Conservation (phyloP, 768 basidiomycete species). For the Collybia mongolica region DNA sequence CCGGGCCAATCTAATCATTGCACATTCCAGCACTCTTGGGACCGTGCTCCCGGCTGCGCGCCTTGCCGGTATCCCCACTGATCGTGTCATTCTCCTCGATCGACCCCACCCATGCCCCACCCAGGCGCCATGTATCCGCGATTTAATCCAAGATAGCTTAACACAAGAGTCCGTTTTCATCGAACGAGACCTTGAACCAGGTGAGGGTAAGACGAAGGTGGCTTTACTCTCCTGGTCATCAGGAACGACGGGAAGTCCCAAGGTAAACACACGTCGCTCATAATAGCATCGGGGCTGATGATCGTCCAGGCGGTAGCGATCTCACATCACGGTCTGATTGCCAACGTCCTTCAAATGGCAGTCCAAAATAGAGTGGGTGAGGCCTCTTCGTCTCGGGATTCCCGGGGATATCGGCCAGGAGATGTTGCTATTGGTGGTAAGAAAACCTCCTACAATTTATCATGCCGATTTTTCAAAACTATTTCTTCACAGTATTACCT, state of each 20-base stretch:
- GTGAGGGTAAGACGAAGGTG: constrained; percentile 58
- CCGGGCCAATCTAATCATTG: constrained; percentile 41
- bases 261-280: constrained; percentile 31
- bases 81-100: constrained; percentile 41
- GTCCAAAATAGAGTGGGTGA: constrained; percentile 32
- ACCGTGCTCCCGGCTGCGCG: constrained; percentile 36
- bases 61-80: constrained; percentile 28
- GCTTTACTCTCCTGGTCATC: constrained; percentile 67
- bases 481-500: constrained; percentile 24
- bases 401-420: constrained; percentile 41
- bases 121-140: constrained; percentile 17
- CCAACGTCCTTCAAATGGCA: constrained; percentile 53
- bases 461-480: constrained; percentile 9
- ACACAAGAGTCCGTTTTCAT: constrained; percentile 26
- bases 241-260: constrained; percentile 67
- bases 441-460: constrained; percentile 5
- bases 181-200: constrained; percentile 41
- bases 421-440: constrained; percentile 43
- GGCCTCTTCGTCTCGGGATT: constrained; percentile 21
- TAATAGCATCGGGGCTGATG: neutral
- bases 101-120: neutral
- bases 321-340: constrained; percentile 53
- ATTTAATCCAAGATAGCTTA: constrained; percentile 24
- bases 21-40: constrained; percentile 37
- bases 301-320: constrained; percentile 45